Base-by-base conservation (phyloP, 2,329 filamentous ascomycete species). In the Corinectria fuckeliana region DNA sequence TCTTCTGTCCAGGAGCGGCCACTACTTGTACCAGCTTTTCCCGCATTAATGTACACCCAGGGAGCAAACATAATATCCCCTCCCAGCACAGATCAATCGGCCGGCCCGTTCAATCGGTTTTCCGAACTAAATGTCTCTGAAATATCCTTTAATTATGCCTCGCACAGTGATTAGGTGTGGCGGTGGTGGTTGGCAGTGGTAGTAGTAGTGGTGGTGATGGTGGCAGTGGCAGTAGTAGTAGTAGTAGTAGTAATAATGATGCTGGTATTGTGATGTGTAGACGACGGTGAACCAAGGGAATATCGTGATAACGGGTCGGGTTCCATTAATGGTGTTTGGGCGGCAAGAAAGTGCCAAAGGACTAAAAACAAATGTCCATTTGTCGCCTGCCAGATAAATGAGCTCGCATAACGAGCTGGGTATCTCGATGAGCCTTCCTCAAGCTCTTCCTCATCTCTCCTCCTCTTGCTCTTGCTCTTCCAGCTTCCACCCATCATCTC, bases 351-450 rank as follows among this genome's bases (percentile, higher is more conserved):
- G n/a, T 59, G 58, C 58, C 60, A 62, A 66, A 63, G 44, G 23
- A 42, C 16, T 64, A 60, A 68, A 64, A 50, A 63, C 60, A 71
- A 63, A 64, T 65, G 58, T 69, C 63, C 67, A 70, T 63, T 67
- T 61, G 63, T 72, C 61, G 69, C 71, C 68, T 67, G 69, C 71
- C 69, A 71, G 72, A 72, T 70, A 67, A 72, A 73, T 72, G 73
- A 74, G 72, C 71, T 72, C 72, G 71, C 65, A 61, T 64, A 70
- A 70, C 67, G 71, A 76, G 73, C 74, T 76, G 75, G 76, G 76
- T 77, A 77, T 77, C 75, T 77, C 74, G 65, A 68, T 71, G 68
- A 71, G 72, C 69, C 63, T 68, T 67, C 64, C 63, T 63, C 64
- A 60, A 63, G 63, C 64, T 69, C 62, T 63, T 60, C 63, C 53